Percentiles rank a stretch among this genome's conserved stretches.
Evolutionary conservation across 2,329 filamentous ascomycete species (phyloP).

Genomic region (Claviceps cyperi): DNA sequence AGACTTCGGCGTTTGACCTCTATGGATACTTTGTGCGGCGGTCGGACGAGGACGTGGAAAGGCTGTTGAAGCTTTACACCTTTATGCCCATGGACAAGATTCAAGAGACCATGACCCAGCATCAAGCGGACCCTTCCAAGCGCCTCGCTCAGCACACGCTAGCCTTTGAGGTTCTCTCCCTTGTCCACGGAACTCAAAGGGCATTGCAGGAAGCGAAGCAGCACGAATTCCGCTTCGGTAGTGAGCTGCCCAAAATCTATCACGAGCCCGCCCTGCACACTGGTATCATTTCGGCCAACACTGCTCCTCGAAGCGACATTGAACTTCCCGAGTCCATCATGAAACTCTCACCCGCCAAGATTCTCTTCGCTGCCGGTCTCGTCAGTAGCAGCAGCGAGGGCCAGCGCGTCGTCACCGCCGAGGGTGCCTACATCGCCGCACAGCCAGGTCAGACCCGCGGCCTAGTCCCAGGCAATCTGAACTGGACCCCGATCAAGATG

Average conservation of each 20-base stretch:
- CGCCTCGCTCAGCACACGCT: conserved; percentile 71
- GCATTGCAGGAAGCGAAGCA: conserved; percentile 47
- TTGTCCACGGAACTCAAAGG: conserved; percentile 57
- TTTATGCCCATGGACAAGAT: conserved; percentile 68
- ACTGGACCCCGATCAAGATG: conserved; percentile 46
- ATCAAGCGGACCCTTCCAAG: conserved; percentile 51
- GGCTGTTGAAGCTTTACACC: conserved; percentile 77
- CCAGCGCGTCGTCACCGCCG: conserved; percentile 37
- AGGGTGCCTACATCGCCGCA: conserved; percentile 48
- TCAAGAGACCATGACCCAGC: conserved; percentile 48
- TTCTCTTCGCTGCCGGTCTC: conserved; percentile 47
- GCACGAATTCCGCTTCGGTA: conserved; percentile 36
- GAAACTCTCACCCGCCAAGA: conserved; percentile 38
- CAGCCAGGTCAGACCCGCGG: conserved; percentile 28
- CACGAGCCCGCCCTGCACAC: conserved; percentile 16
- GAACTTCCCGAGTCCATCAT: conserved; percentile 45
- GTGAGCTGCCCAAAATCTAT: conserved; percentile 15
- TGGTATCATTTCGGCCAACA: conserved; percentile 27
- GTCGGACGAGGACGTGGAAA: conserved; percentile 67
- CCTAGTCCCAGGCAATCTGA: conserved; percentile 35
- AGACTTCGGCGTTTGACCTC: conserved; percentile 72
- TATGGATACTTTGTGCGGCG: conserved; percentile 83
- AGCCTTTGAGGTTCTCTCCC: conserved; percentile 65
- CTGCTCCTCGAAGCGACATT: conserved; percentile 38
- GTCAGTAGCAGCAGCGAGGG: conserved; percentile 41